Percentiles rank a stretch among this genome's conserved stretches.
Evolutionary conservation across 2,329 filamentous ascomycete genomes (phyloP).

Genomic region (Sarocladium strictum): DNA sequence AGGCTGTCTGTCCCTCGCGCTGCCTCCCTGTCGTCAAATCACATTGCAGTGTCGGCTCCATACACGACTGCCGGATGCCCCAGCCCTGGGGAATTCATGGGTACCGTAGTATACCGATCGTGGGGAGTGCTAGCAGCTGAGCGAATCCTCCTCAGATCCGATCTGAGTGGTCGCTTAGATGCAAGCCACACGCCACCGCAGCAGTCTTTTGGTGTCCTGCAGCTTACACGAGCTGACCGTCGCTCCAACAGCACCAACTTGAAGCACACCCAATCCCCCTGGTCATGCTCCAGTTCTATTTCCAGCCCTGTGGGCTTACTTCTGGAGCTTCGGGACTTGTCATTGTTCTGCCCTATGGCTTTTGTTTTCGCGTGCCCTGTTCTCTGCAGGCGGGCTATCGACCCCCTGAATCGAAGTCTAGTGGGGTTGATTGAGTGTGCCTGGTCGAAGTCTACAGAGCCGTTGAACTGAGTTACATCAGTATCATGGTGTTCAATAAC

Average conservation of each 20-base stretch:
- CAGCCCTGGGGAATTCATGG: not conserved
- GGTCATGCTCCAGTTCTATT: not conserved
- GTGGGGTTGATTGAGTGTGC: not conserved
- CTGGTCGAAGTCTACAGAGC: not conserved
- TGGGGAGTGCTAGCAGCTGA: constrained; percentile 5
- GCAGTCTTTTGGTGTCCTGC: not conserved
- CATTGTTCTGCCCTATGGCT: not conserved
- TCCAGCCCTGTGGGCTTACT: not conserved
- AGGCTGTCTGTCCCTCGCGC: not conserved
- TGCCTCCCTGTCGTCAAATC: not conserved
- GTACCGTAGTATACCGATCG: constrained; percentile 6
- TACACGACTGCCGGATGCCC: not conserved
- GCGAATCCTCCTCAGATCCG: not conserved
- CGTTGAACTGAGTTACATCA: not conserved
- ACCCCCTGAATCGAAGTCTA: not conserved
- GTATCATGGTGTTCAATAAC: not conserved
- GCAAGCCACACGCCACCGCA: not conserved
- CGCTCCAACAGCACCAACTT: not conserved
- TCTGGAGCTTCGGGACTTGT: too few species aligned
- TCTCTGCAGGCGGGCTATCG: too few species aligned
- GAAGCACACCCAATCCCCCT: not conserved
- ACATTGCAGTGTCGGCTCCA: not conserved
- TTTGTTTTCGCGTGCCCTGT: too few species aligned
- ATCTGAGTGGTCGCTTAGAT: not conserved
- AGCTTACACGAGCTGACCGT: constrained; percentile 6